Evolutionary conservation across 2,329 filamentous ascomycete species (phyloP), one percentile per base, ranked within the genome.

Genomic region (Aschersonia sp.): DNA sequence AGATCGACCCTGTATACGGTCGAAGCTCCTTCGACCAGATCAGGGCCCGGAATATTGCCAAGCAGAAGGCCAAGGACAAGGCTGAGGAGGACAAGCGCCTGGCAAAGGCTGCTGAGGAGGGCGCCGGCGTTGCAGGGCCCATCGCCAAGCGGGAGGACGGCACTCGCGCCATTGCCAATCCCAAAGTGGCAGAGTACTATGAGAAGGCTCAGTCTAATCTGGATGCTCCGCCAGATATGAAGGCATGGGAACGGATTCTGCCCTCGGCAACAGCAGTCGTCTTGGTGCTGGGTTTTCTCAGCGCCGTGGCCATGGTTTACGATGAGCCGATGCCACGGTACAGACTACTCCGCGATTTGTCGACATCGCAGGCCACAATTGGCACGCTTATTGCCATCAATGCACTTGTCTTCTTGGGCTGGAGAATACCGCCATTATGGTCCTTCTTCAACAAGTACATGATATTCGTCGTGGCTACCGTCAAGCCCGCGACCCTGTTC

Each of bases 391-490:
- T 87, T 43, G 68, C 64, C n/a, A 49, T 73, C 45, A 87, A 88
- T 59, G 49, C 72, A 6, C 52, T 69, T 40, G 66, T 82, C 9
- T 81, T 72, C 53, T 48, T 71, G 30, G 64, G 71, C 31, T 87
- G 83, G 81, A 74, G 73, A 53, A 53, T 79, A 9, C 82, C 83
- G 44, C 76, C 77, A 1, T 55, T 79, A 32, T 90, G 83, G 81
- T 63, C 66, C 10, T 46, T 78, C 12, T 64, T 87, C 54, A 89
- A 87, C 64, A 76, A 70, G 52, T 83, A 83, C 66, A 79, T 86
- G 64, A 67, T 84, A 41, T 61, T 81, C 37, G 67, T 80, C 7
- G 72, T 82, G 6, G 82, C 77, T 6, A 79, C 79, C 46, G 83
- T 84, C 7, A 73, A 73, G 51, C 73, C 83, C 4, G 49, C 77